A percentile compares a stretch with the other conserved stretches of the same genome.
These are phyloP conservation scores for Lolium multiflorum DNA, from an alignment of 176 grass and related monocot genomes.

Conservation along the genomic window DNA sequence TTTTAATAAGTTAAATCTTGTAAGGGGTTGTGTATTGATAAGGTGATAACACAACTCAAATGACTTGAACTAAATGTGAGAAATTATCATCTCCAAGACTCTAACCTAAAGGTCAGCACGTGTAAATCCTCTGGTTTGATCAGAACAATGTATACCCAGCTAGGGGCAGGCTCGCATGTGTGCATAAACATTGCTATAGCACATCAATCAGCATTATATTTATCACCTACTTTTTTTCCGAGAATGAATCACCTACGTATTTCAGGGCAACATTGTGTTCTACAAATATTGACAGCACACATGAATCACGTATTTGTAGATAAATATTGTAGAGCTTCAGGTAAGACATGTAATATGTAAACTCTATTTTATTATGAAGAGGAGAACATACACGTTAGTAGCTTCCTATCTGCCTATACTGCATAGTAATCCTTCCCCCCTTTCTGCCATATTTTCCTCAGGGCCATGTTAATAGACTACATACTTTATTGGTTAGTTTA, in stretches of 20 bases:
- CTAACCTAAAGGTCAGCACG: neutral
- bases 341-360: slow-evolving; percentile 28
- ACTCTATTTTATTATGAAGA: slow-evolving; percentile 10
- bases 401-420: slow-evolving; percentile 31
- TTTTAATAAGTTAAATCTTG: neutral
- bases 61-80: neutral
- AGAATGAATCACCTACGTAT: no score
- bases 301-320: neutral
- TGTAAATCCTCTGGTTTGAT: slow-evolving; percentile 2
- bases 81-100: neutral
- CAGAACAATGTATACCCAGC: neutral
- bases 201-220: slow-evolving; percentile 3
- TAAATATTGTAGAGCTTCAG: neutral
- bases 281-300: neutral
- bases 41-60: neutral
- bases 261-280: neutral
- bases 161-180: neutral
- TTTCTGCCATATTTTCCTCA: slow-evolving; percentile 25
- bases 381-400: slow-evolving; percentile 26
- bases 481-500: slow-evolving; percentile 28
- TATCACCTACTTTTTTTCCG: neutral
- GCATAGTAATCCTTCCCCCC: slow-evolving; percentile 9
- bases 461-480: slow-evolving; percentile 30
- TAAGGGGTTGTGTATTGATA: neutral
- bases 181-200: neutral